Evolutionary conservation across 169 alveolate species (phyloP), one percentile per base, ranked within the genome.

Genomic region (Plasmodium blacklocki): DNA sequence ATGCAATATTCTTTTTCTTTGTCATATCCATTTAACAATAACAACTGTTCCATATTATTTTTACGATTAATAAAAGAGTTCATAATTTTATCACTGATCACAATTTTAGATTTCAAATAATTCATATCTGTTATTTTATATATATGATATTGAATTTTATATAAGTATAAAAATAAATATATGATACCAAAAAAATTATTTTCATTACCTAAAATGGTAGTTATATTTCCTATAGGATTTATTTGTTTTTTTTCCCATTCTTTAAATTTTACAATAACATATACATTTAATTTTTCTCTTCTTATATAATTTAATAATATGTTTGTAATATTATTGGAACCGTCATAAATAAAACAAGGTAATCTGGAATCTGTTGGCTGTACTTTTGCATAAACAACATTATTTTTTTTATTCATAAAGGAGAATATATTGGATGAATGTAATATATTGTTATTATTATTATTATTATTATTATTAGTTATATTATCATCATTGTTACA

Each of bases 141-240:
- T 12, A 83, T 68, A 60, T 68, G 66, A 83, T 68, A 83, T 32
- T 83, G 32, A 49, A 83, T 58, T 68, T 83, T 83, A 63, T 83
- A 83, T 32, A 83, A 83, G 70, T 83, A 19, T 47, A 83, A 21
- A 54, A 83, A 67, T 49, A 83, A 83, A 63, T 83, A 83, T 67
- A 83, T 83, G 45, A 83, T 62, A 39, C 85, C 72, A 43, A 83
- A 83, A 52, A 83, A 68, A 19, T 68, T 83, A 9, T 83, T 68
- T 54, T 83, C 91, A 83, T 58, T 83, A 39, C 91, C 91, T 68
- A 83, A 83, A 21, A 83, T 83, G 39, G 70, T 68, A 60, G 52
- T 83, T 19, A 83, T 83, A 19, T 63, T 70, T 83, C 91, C 91
- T 56, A 12, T 26, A 32, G 91, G 91, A 19, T 83, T 83, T n/a